Base-by-base conservation (phyloP, 306 rosid species). In the Ziziphus jujuba region DNA sequence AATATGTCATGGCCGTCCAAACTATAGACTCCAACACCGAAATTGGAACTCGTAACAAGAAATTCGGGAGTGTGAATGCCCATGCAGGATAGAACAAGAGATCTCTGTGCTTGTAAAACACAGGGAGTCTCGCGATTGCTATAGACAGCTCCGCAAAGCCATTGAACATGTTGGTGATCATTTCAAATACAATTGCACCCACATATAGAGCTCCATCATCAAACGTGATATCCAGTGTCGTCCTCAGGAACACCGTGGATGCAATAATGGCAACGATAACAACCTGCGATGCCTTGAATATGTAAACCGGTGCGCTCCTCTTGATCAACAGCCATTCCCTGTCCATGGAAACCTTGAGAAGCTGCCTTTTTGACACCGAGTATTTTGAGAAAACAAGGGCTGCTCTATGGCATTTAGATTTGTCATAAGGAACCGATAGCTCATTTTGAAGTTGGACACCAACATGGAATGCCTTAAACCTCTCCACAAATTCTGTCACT, bases 251-350 rank as follows among this genome's bases (percentile, higher is more conserved):
- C 16, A 84, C n/a, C 0, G 89, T 87, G 1, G 82, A 77, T 0
- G 89, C 35, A 48, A 87, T 68, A 35, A 81, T n/a, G 15, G 86
- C 87, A 28, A 87, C 56, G 23, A 87, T 69, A 47, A 56, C 15
- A 11, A 82, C 80, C 65, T 87, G 92, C 1, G 54, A 69, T 0
- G 87, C 65, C 75, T 87, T 87, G 76, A 87, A 87, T 3, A 87
- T 73, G 47, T 87, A 84, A 22, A 87, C 78, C 31, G 83, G 83
- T 2, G 92, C 80, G 70, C 78, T 87, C 62, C 87, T 83, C 82
- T 87, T 77, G 65, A 87, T 82, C 25, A 87, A 49, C 0, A 87
- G 66, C 90, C 87, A 82, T 56, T 84, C 93, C 69, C 79, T 84
- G 59, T 81, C 87, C 68, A 81, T 77, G 54, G 84, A 80, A 35